Conservation (phyloP, 768 basidiomycete species). For the Kondoa subrosea region DNA sequence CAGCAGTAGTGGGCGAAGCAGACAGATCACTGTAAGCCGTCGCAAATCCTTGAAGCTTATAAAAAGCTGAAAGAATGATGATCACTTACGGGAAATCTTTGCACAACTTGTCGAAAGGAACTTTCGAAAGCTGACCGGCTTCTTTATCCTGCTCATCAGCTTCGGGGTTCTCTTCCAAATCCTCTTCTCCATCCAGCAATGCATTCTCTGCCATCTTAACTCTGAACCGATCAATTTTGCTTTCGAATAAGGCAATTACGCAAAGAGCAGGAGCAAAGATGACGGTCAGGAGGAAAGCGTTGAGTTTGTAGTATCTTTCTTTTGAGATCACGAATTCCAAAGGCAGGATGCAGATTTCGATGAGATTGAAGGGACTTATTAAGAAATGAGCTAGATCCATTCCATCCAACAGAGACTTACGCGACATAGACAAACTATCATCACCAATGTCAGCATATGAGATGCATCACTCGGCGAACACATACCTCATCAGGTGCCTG, state of each 20-base stretch:
- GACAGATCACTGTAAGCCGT: background rate
- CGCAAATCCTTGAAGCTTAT: constrained; percentile 4
- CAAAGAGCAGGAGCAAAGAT: constrained; percentile 31
- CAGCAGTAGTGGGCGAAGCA: constrained; percentile 2
- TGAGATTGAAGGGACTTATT: constrained; percentile 32
- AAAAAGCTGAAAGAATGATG: constrained; percentile 10
- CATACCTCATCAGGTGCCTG: constrained; percentile 29
- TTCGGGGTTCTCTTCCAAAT: background rate
- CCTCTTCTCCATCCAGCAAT: background rate
- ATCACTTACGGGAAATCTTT: constrained; percentile 22
- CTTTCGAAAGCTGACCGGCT: constrained; percentile 31
- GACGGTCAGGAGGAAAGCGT: constrained; percentile 31
- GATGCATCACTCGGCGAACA: too few relatives aligned
- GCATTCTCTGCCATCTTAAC: background rate
- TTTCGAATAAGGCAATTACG: constrained; percentile 19
- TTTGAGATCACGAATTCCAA: constrained; percentile 30
- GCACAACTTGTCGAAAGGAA: constrained; percentile 31
- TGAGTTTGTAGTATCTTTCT: constrained; percentile 30
- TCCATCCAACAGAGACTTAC: background rate
- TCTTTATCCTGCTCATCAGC: constrained; percentile 26
- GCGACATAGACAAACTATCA: constrained; percentile 35
- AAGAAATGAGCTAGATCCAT: too few relatives aligned
- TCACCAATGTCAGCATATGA: too few relatives aligned
- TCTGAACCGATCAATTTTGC: background rate
- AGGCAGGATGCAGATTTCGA: constrained; percentile 28